Percentiles rank a stretch among this genome's conserved stretches.
phyloP scores from a whole-genome alignment of 306 rosid species.

The Herpetospermum pedunculosum region DNA sequence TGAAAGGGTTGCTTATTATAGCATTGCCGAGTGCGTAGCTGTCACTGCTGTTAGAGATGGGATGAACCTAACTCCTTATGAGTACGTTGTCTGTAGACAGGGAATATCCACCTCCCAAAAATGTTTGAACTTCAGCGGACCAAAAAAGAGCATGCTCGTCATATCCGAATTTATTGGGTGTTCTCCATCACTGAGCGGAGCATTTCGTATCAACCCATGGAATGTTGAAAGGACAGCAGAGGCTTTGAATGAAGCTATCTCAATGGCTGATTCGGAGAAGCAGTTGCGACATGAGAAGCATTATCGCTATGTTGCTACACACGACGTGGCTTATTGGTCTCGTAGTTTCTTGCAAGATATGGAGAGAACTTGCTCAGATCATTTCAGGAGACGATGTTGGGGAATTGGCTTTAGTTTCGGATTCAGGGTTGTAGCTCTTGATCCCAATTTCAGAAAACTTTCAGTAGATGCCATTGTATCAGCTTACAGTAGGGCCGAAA shows the following conservation, averaged over 20 bases:
- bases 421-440: constrained; percentile 73
- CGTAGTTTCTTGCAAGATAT: constrained; percentile 74
- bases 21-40: constrained; percentile 73
- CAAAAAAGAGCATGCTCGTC: constrained; percentile 75
- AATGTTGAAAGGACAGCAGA: constrained; percentile 65
- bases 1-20: constrained; percentile 58
- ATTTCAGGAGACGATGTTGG: constrained; percentile 59
- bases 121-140: constrained; percentile 25
- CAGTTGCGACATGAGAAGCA: constrained; percentile 69
- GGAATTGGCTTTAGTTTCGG: constrained; percentile 74
- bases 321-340: constrained; percentile 70
- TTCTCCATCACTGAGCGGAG: constrained; percentile 80
- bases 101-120: constrained; percentile 43
- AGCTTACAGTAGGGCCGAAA: constrained; percentile 39
- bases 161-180: constrained; percentile 80
- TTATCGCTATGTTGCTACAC: constrained; percentile 63
- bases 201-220: constrained; percentile 76
- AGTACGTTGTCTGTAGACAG: constrained; percentile 67
- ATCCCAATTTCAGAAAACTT: constrained; percentile 69
- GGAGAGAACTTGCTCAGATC: constrained; percentile 70
- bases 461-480: constrained; percentile 48
- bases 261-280: constrained; percentile 50
- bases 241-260: constrained; percentile 61
- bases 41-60: constrained; percentile 87
- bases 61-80: constrained; percentile 77